These are phyloP conservation scores for Rubia tinctorum DNA, from an alignment of 305 asterid genomes.

Conservation along the genomic window DNA sequence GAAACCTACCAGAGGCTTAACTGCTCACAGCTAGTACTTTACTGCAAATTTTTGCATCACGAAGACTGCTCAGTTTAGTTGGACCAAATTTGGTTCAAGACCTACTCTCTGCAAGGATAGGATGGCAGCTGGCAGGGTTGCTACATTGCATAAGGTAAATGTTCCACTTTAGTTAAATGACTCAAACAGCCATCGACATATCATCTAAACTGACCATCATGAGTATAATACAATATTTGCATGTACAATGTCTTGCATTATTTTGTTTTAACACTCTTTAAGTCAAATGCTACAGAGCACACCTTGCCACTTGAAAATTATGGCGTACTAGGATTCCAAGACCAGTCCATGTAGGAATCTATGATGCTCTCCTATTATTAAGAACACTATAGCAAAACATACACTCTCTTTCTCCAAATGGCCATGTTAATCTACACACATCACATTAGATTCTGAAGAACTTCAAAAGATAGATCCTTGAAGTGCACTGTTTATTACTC, in stretches of 20 bases:
- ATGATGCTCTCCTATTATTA: background rate
- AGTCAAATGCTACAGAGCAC: background rate
- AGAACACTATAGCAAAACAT: background rate
- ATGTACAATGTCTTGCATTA: background rate
- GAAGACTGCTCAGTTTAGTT: background rate
- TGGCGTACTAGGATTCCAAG: background rate
- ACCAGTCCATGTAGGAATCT: background rate
- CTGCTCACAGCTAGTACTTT: background rate
- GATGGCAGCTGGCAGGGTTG: background rate
- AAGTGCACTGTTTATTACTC: background rate
- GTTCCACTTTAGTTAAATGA: background rate
- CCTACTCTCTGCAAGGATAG: background rate
- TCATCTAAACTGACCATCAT: background rate
- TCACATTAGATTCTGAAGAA: background rate
- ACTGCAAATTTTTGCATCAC: background rate
- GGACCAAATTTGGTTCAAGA: background rate
- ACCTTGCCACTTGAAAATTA: background rate
- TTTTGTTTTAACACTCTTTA: background rate
- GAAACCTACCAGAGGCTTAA: background rate
- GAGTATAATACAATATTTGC: background rate
- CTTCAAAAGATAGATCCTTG: slow-evolving; percentile 1
- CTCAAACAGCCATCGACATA: background rate
- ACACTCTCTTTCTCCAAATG: background rate
- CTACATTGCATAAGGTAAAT: background rate
- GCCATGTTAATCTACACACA: background rate